Base-by-base conservation (phyloP, 2,329 filamentous ascomycete species). In the Ophiostoma angusticollis region DNA sequence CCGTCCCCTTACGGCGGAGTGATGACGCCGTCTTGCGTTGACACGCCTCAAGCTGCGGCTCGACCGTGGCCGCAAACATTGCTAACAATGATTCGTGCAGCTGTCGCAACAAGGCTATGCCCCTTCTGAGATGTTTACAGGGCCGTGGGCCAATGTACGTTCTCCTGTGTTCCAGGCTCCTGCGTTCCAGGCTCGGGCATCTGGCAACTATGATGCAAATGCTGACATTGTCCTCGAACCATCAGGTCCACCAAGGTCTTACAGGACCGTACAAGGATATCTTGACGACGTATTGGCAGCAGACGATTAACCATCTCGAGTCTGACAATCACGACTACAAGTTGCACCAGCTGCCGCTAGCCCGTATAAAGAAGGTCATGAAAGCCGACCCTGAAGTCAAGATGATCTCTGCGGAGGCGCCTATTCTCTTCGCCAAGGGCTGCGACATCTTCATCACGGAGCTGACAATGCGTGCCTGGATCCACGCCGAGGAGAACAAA, bases 301-400 rank as follows among this genome's bases (percentile, higher is more conserved):
- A 98, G 55, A 91, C 87, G 46, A 94, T 98, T 64, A 89, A 81
- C 49, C 86, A 93, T 58, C 76, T 98, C 43, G 91, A 98, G 63
- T 84, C 74, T 44, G 91, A 96, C 53, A 85, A 82, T 35, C 91
- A 98, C 60, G 91, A 98, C 61, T 98, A 96, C 71, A 98, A 98
- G 63, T 74, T 96, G 41, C 91, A 98, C 59, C 91, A 96, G 59
- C 71, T 98, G 28, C 91, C 91, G 2, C 71, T 98, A 29, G 91
- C 91, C n/a, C 81, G 91, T 39, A 98, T 98, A 66, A 98, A 98
- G 70, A 98, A 98, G 61, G 91, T 98, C 49, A 98, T 98, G 91
- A 98, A 98, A 64, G 91, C 91, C 1, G 91, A 98, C 51, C 91
- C 91, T 0, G 91, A 98, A 54, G 91, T 98, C 34, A 98, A 98